Base-by-base conservation (phyloP, 2,329 filamentous ascomycete genomes). In the Akanthomyces uredinophilus region DNA sequence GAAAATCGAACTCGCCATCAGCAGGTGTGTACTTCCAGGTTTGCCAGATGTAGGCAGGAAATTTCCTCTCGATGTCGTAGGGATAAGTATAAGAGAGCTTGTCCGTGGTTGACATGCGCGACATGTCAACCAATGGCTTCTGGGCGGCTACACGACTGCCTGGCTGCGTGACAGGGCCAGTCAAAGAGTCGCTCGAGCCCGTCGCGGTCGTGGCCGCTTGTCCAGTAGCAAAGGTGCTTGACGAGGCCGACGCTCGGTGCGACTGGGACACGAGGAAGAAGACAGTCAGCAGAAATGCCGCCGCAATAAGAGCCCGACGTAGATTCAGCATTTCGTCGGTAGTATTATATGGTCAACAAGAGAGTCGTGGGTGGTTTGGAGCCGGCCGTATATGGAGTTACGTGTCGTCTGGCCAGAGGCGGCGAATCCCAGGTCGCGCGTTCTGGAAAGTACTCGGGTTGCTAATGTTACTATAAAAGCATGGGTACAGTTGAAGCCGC, bases 41-140 rank as follows among this genome's bases (percentile, higher is more conserved):
- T 81, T 99, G 95, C 95, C 95, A 99, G 72, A 99, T 96, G 79
- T 96, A 98, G 62, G 92, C 93, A 3, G 95, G 95, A 74, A 98
- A 98, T 74, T 94, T 96, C 68, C 82, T 77, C 71, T 92, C 87
- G 65, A 94, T 82, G 70, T 96, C 90, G 81, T 98, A 99, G 22
- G 93, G 92, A 75, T 95, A 98, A 69, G 96, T 90, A 79, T 96
- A 97, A 58, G 88, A 88, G 62, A 99, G 85, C 77, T 95, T 96
- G 79, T 84, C 89, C 81, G 80, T 81, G 59, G 93, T 82, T 18
- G 89, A 87, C 77, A 90, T 87, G 71, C 82, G 84, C 63, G 87
- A 86, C 71, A 91, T 82, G 73, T 94, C 89, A 60, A 87, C 81
- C 67, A 92, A 77, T 58, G 84, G 78, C 69, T 89, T 84, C 71